These are phyloP conservation scores for Dothideomycetes sp. DNA, from an alignment of 2,329 filamentous ascomycete species.

Conservation along the genomic window DNA sequence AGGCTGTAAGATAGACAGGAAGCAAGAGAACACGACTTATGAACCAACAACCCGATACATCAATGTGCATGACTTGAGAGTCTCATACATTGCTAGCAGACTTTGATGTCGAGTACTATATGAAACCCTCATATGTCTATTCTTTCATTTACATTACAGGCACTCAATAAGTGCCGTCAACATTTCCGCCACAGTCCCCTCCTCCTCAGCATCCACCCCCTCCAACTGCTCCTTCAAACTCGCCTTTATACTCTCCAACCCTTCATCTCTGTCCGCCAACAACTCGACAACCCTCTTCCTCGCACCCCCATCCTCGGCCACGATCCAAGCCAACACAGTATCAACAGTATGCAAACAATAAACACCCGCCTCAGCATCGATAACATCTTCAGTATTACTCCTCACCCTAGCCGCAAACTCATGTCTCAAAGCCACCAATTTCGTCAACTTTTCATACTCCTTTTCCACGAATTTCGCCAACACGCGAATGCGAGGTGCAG, in stretches of 20 bases:
- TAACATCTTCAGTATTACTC: constrained; percentile 53
- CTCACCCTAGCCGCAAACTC: constrained; percentile 58
- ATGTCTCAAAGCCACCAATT: constrained; percentile 60
- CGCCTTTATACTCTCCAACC: constrained; percentile 50
- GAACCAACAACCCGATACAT: too few relatives aligned
- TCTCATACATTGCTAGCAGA: too few relatives aligned
- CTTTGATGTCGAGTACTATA: too few relatives aligned
- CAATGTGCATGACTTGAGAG: too few relatives aligned
- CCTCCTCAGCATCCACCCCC: constrained; percentile 46
- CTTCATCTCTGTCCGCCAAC: constrained; percentile 60
- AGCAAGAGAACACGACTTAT: too few relatives aligned
- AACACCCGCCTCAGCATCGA: constrained; percentile 68
- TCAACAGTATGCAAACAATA: constrained; percentile 78
- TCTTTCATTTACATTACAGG: constrained; percentile 1
- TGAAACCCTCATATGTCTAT: too few relatives aligned
- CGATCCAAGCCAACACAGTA: constrained; percentile 77
- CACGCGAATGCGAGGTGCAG: constrained; percentile 67
- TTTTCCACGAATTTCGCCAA: constrained; percentile 95
- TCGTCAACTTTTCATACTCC: constrained; percentile 75
- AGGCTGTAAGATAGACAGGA: too few relatives aligned
- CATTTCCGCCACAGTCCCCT: constrained; percentile 54
- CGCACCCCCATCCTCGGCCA: constrained; percentile 78
- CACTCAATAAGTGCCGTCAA: constrained; percentile 47
- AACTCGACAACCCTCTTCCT: constrained; percentile 53
- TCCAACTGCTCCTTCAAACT: constrained; percentile 63